Evolutionary conservation across 2,329 filamentous ascomycete species (phyloP).

Genomic region (Trichoderma sp.): DNA sequence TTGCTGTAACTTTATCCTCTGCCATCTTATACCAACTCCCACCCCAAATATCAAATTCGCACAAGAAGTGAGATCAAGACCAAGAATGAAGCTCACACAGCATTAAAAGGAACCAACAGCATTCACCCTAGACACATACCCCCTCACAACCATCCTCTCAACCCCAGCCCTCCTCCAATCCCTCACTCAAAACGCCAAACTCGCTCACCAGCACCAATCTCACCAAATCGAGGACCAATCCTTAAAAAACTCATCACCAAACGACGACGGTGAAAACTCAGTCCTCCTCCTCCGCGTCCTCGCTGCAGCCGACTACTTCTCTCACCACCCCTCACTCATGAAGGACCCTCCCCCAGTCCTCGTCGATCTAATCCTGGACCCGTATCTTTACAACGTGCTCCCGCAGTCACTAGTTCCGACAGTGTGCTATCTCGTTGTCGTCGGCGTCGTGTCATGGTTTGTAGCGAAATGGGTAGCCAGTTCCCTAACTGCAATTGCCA

Average conservation of each 20-base stretch:
- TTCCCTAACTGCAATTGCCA: slow-evolving; percentile 30
- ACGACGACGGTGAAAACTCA: slow-evolving; percentile 39
- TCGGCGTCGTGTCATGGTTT: slow-evolving; percentile 52
- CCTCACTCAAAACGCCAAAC: slow-evolving; percentile 53
- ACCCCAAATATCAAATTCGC: background rate
- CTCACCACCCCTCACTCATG: slow-evolving; percentile 73
- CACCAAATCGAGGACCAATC: background rate
- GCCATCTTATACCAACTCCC: no score
- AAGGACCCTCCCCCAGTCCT: slow-evolving; percentile 66
- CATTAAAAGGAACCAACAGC: slow-evolving; percentile 75
- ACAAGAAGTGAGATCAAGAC: background rate
- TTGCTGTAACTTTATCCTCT: no score
- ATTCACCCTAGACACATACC: slow-evolving; percentile 67
- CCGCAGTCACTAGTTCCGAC: slow-evolving; percentile 75
- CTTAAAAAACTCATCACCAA: background rate
- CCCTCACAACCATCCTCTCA: slow-evolving; percentile 59
- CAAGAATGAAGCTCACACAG: background rate
- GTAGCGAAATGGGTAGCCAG: slow-evolving; percentile 38
- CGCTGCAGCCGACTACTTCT: slow-evolving; percentile 82
- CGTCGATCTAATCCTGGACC: slow-evolving; percentile 82
- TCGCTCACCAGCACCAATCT: background rate
- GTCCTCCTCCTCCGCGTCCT: slow-evolving; percentile 70
- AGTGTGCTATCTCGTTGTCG: slow-evolving; percentile 61
- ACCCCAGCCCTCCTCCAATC: slow-evolving; percentile 62
- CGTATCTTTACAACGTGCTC: slow-evolving; percentile 74